Percentiles rank a stretch among this genome's conserved stretches.
phyloP scores from a whole-genome alignment of 176 grass and related monocot species.

The Bolboschoenus planiculmis region DNA sequence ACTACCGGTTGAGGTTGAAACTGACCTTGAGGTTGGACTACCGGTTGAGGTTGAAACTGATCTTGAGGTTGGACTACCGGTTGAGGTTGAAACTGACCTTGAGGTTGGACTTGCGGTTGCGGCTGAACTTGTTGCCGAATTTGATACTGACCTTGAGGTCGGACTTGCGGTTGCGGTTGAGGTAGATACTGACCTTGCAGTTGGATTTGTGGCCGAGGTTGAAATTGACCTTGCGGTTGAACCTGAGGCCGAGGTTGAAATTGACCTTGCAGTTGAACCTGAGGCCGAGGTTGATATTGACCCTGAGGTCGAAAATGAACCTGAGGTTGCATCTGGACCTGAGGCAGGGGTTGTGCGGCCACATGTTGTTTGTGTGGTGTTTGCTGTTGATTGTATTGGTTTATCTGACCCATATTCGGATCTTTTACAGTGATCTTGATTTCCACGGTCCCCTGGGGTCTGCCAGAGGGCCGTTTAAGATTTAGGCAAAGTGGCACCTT shows the following conservation, averaged over 20 bases:
- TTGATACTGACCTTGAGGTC: background rate
- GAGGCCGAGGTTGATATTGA: background rate
- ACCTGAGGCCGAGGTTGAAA: background rate
- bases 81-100: background rate
- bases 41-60: background rate
- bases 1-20: background rate
- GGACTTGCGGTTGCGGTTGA: background rate
- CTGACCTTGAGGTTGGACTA: background rate
- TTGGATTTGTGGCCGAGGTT: background rate
- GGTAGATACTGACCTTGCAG: background rate
- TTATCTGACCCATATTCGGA: background rate
- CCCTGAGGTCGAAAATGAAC: background rate
- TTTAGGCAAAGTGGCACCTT: conserved; percentile 29
- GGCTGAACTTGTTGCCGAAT: background rate
- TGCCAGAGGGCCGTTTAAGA: conserved; percentile 56
- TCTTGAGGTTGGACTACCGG: background rate
- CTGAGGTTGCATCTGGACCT: background rate
- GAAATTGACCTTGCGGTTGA: background rate
- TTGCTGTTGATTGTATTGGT: conserved; percentile 12
- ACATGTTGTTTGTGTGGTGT: background rate
- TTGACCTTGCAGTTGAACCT: background rate
- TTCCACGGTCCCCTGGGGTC: conserved; percentile 2
- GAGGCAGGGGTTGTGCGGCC: background rate
- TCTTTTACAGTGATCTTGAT: conserved; percentile 10
- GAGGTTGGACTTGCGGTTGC: background rate